Percentiles rank a stretch among this genome's conserved stretches.
These are phyloP conservation scores for Rhodotorula sp. DNA, from an alignment of 1,284 basidiomycete genomes.

Conservation along the genomic window DNA sequence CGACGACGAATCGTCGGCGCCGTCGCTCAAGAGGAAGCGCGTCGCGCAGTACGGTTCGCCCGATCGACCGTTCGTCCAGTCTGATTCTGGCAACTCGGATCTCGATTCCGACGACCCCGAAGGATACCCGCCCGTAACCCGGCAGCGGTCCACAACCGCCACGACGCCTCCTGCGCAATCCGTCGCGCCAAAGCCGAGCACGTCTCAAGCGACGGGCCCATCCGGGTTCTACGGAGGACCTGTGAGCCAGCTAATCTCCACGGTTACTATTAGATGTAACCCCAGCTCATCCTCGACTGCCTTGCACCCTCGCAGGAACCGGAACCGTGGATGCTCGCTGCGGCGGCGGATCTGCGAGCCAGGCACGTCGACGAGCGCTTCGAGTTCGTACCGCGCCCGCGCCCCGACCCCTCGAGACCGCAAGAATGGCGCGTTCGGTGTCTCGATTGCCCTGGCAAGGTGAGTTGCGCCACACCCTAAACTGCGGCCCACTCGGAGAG, in stretches of 20 bases:
- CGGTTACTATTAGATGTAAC: too few species aligned
- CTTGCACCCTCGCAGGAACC: constrained; percentile 22
- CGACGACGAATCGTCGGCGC: constrained; percentile 17
- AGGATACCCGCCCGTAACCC: not conserved
- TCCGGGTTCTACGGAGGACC: not conserved
- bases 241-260: not conserved
- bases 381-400: constrained; percentile 60
- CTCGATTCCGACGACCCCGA: not conserved
- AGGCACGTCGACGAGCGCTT: constrained; percentile 81
- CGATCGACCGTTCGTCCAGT: constrained; percentile 34
- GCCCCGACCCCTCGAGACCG: constrained; percentile 56
- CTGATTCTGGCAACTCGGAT: constrained; percentile 24
- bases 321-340: constrained; percentile 44
- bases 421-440: constrained; percentile 92
- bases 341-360: constrained; percentile 64
- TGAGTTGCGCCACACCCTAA: constrained; percentile 47
- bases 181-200: too few species aligned
- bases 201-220: not conserved
- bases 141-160: not conserved
- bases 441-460: constrained; percentile 90
- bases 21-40: not conserved
- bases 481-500: not conserved
- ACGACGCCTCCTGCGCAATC: too few species aligned
- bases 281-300: too few species aligned
- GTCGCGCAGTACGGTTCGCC: constrained; percentile 24